A percentile compares a stretch with the other conserved stretches of the same genome.
These are phyloP conservation scores for Metschnikowia baotianmanensis DNA, from an alignment of 805 yeast genomes.

Conservation along the genomic window DNA sequence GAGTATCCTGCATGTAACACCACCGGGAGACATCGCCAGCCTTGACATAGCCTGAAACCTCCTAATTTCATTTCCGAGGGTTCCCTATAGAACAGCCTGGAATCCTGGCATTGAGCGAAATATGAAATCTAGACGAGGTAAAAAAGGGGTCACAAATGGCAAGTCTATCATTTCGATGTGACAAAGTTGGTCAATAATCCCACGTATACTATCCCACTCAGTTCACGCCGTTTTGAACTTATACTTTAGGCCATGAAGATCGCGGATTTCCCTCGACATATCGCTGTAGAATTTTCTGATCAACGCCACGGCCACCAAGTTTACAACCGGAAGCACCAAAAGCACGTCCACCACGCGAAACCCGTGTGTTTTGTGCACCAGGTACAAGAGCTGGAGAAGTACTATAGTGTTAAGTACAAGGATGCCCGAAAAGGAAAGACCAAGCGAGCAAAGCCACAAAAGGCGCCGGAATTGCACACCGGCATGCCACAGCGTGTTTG, in stretches of 20 bases:
- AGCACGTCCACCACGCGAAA: conserved; percentile 7
- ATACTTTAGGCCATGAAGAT: conserved; percentile 19
- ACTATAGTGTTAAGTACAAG: conserved; percentile 13
- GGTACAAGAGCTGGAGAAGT: conserved; percentile 16
- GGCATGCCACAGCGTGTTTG: background rate
- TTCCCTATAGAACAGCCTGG: too few species aligned
- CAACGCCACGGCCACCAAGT: conserved; percentile 16
- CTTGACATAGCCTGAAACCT: too few species aligned
- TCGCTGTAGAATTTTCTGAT: conserved; percentile 17
- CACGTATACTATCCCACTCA: too few species aligned
- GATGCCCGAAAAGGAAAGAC: conserved; percentile 10
- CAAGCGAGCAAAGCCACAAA: background rate
- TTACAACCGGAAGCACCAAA: conserved; percentile 20
- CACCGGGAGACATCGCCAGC: too few species aligned
- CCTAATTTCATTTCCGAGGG: too few species aligned
- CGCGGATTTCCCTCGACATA: conserved; percentile 13
- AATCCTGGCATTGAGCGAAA: too few species aligned
- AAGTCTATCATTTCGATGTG: background rate
- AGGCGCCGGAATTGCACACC: background rate
- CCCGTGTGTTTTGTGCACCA: conserved; percentile 1
- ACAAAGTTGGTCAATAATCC: too few species aligned
- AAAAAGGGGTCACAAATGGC: background rate
- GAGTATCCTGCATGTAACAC: too few species aligned
- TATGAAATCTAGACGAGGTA: too few species aligned
- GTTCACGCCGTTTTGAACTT: conserved; percentile 23